Conservation (phyloP, 108 stramenopile species). For the Ochromonas danica region DNA sequence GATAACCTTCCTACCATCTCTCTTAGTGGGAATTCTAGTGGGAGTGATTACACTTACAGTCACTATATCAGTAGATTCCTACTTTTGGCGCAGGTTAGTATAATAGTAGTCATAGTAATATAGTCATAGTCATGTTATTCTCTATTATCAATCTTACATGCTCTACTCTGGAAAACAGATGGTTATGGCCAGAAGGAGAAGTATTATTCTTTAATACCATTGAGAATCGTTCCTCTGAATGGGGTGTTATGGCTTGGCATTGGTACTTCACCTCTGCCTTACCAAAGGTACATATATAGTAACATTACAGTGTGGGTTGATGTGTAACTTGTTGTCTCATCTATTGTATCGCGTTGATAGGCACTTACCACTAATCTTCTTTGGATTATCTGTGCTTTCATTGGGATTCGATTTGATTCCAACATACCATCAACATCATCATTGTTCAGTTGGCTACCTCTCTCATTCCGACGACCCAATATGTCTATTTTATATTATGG, state of each 20-base stretch:
- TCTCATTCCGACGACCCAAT: no score
- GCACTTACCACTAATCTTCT: no score
- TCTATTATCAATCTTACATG: background rate
- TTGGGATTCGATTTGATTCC: no score
- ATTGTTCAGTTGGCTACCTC: no score
- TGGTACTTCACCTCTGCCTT: slow-evolving; percentile 85
- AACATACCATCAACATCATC: no score
- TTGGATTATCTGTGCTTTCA: no score
- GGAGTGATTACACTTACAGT: slow-evolving; percentile 61
- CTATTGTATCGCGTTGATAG: no score
- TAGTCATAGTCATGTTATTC: slow-evolving; percentile 7
- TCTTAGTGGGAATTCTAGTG: slow-evolving; percentile 64
- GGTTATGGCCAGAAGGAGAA: slow-evolving; percentile 95
- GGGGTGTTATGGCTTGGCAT: slow-evolving; percentile 85
- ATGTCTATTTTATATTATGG: no score
- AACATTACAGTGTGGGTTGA: no score
- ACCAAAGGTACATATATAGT: slow-evolving; percentile 59
- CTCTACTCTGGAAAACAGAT: slow-evolving; percentile 17
- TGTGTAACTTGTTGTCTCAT: no score
- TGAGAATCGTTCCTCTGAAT: slow-evolving; percentile 84
- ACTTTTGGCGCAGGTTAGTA: slow-evolving; percentile 69
- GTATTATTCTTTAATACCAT: slow-evolving; percentile 94
- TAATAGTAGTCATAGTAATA: background rate
- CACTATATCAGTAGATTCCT: slow-evolving; percentile 78
- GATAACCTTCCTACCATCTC: slow-evolving; percentile 53